A percentile compares a stretch with the other conserved stretches of the same genome.
These are phyloP conservation scores for Russula sp. DNA, from an alignment of 768 basidiomycete genomes.

Conservation along the genomic window DNA sequence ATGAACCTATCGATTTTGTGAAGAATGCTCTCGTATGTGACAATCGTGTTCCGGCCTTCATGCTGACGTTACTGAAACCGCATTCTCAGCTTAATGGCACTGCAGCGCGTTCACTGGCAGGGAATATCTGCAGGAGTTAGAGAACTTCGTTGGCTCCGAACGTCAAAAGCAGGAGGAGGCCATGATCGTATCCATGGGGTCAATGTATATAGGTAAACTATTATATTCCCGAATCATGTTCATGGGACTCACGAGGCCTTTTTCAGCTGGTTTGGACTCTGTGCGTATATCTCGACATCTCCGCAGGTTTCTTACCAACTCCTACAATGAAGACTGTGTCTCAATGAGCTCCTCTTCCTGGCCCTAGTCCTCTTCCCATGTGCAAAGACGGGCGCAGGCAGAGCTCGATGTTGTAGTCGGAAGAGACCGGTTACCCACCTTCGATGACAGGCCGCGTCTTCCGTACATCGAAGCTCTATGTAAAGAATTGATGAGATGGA, in stretches of 20 bases:
- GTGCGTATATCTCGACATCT: not conserved
- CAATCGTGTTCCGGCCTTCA: not conserved
- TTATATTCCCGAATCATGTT: not conserved
- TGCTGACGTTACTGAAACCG: not conserved
- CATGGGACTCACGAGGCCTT: not conserved
- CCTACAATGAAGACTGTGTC: conserved; percentile 9
- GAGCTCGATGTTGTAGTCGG: conserved; percentile 36
- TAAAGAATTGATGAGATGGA: not conserved
- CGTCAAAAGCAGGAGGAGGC: not conserved
- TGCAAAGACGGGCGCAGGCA: conserved; percentile 27
- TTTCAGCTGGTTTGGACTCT: conserved; percentile 15
- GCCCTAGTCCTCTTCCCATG: conserved; percentile 14
- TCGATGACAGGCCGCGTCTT: conserved; percentile 29
- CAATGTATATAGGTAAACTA: conserved; percentile 1
- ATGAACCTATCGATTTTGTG: not conserved
- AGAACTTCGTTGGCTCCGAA: not conserved
- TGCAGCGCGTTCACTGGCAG: conserved; percentile 9
- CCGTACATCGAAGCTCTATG: not conserved
- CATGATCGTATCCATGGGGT: conserved; percentile 2
- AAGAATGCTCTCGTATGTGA: conserved; percentile 9
- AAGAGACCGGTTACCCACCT: conserved; percentile 33
- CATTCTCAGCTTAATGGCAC: conserved; percentile 12
- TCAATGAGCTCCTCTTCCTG: conserved; percentile 9
- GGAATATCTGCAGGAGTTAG: conserved; percentile 10
- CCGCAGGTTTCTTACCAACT: not conserved